Base-by-base conservation (phyloP, 345 rosid species). In the Populus euphratica region DNA sequence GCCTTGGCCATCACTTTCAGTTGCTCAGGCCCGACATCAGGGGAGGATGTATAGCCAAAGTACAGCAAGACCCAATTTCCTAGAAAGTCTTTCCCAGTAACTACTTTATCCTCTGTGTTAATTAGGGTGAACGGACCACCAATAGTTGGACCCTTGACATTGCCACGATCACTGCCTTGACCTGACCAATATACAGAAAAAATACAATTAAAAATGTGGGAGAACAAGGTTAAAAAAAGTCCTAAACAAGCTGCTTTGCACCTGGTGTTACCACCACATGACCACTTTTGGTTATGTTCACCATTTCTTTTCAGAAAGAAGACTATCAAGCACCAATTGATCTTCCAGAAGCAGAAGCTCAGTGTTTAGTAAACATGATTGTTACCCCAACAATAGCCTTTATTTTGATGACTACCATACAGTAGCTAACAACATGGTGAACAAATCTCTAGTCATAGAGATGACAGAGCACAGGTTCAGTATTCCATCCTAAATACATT, bases 31-130 rank as follows among this genome's bases (percentile, higher is more conserved):
- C 99, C 97, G 76, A 88, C 84, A 90, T 92, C 98, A 43, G 99
- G 99, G 39, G 98, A 92, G 76, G 86, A 93, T 31, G 99, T 90
- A 80, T 93, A 93, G 25, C 99, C 99, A 62, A 96, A 96, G 89
- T 91, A 89, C 47, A 96, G 83, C 59, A 93, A 87, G 82, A 88
- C 81, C 99, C 98, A 96, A 39, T 91, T 89, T 68, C 98, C 98
- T 2, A 77, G 70, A 52, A 96, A 85, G 79, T 86, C 83, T 61
- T 79, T 50, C 79, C 89, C 91, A 12, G 91, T 90, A 47, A 96
- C 86, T 2, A 77, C 72, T 78, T 54, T 86, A 71, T 86, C 83
- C 76, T 89, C 88, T 8, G 91, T 85, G 86, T 90, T 86, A 38
- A 87, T 75, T 68, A 92, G 86, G 65, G 90, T 80, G 77, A 91